phyloP scores from a whole-genome alignment of 192 early-diverging fungal genomes.

The Gonapodya prolifera region DNA sequence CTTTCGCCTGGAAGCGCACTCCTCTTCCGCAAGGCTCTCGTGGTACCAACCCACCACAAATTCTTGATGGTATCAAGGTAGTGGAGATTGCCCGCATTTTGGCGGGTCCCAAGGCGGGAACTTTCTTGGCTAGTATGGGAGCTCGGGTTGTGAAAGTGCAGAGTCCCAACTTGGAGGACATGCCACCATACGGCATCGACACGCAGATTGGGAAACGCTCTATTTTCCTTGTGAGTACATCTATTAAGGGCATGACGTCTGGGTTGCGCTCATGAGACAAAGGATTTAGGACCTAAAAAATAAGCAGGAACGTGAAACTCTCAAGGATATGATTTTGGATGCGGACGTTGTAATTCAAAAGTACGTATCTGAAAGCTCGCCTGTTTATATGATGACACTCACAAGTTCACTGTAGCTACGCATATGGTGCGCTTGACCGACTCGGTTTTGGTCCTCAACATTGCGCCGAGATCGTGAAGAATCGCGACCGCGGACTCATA shows the following conservation, averaged over 20 bases:
- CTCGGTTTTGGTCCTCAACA: neutral
- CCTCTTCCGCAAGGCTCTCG: neutral
- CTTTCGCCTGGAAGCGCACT: slow-evolving; percentile 3
- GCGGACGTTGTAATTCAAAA: slow-evolving; percentile 2
- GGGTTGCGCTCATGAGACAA: neutral
- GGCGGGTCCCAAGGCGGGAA: slow-evolving; percentile 4
- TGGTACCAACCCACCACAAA: neutral
- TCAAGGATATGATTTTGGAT: neutral
- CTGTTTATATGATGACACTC: neutral
- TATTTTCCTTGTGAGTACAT: neutral
- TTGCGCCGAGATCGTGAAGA: neutral
- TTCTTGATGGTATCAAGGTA: neutral
- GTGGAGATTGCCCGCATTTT: slow-evolving; percentile 4
- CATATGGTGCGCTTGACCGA: slow-evolving; percentile 2
- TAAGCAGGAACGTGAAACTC: neutral
- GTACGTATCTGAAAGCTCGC: neutral
- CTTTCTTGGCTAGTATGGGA: slow-evolving; percentile 5
- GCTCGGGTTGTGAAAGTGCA: slow-evolving; percentile 5
- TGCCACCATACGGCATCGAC: neutral
- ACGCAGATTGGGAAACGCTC: slow-evolving; percentile 1
- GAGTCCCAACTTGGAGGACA: neutral
- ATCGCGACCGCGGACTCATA: neutral
- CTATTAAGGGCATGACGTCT: no score
- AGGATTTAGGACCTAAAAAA: neutral
- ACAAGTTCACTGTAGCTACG: neutral